Percentiles rank a stretch among this genome's conserved stretches.
phyloP scores from a whole-genome alignment of 2,329 filamentous ascomycete genomes.

The Calycina marina region DNA sequence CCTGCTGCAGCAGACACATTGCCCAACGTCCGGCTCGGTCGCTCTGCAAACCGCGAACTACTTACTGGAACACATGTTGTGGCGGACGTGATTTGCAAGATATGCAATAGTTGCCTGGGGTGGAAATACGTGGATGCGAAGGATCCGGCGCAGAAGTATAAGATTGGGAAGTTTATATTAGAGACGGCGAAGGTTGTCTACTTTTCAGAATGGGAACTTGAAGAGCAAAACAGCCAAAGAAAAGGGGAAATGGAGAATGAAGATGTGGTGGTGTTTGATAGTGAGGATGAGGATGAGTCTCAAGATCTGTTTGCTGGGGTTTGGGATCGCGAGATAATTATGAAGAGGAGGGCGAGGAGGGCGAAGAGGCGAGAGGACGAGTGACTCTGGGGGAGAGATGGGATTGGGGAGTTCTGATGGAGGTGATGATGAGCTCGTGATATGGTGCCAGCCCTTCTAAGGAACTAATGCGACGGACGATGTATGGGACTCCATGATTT shows the following conservation, averaged over 20 bases:
- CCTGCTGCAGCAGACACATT: slow-evolving; percentile 22
- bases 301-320: slow-evolving; percentile 48
- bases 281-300: slow-evolving; percentile 48
- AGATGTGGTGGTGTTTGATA: slow-evolving; percentile 34
- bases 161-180: slow-evolving; percentile 54
- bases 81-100: slow-evolving; percentile 43
- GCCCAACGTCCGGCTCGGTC: slow-evolving; percentile 40
- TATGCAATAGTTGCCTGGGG: slow-evolving; percentile 42
- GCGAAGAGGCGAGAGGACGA: slow-evolving; percentile 9
- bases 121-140: slow-evolving; percentile 56
- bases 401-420: background rate
- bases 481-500: no score
- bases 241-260: slow-evolving; percentile 39
- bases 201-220: slow-evolving; percentile 39
- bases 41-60: slow-evolving; percentile 39
- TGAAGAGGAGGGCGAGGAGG: slow-evolving; percentile 17
- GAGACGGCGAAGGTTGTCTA: slow-evolving; percentile 43
- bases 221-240: slow-evolving; percentile 5
- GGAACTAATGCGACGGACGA: no score
- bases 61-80: slow-evolving; percentile 50
- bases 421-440: no score
- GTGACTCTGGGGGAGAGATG: background rate
- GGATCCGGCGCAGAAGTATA: slow-evolving; percentile 46
- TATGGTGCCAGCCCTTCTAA: no score
- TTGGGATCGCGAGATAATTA: slow-evolving; percentile 37